These are phyloP conservation scores for Moringa oleifera DNA, from an alignment of 345 rosid genomes.

Conservation along the genomic window DNA sequence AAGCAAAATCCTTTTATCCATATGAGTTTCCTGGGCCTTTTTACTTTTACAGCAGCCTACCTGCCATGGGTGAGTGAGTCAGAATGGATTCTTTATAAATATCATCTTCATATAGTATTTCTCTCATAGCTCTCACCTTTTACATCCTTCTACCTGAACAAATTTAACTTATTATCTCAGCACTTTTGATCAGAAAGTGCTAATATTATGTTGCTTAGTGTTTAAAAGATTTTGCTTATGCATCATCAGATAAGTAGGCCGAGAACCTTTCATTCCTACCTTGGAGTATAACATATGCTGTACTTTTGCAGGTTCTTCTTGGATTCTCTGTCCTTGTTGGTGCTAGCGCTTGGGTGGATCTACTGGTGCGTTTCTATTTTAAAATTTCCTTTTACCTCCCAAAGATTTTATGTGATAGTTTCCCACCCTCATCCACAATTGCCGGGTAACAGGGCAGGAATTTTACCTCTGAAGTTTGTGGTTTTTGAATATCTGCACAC, in stretches of 20 bases:
- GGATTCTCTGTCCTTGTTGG: slow-evolving; percentile 96
- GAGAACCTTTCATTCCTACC: not conserved
- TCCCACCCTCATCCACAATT: not conserved
- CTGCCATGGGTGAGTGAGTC: slow-evolving; percentile 81
- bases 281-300: not conserved
- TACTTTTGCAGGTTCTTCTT: slow-evolving; percentile 60
- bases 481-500: not conserved
- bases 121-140: not conserved
- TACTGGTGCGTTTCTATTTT: slow-evolving; percentile 49
- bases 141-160: not conserved
- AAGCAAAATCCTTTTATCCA: slow-evolving; percentile 96
- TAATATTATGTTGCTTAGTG: no score
- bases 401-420: not conserved
- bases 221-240: no score
- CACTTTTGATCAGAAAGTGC: not conserved
- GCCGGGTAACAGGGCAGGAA: no score
- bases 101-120: no score
- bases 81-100: not conserved
- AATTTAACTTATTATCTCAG: not conserved
- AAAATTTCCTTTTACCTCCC: not conserved
- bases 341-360: slow-evolving; percentile 95
- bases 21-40: slow-evolving; percentile 96
- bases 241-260: no score
- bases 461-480: no score
- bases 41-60: slow-evolving; percentile 93